phyloP scores from a whole-genome alignment of 441 rosid genomes.

The Populus tomentosa region DNA sequence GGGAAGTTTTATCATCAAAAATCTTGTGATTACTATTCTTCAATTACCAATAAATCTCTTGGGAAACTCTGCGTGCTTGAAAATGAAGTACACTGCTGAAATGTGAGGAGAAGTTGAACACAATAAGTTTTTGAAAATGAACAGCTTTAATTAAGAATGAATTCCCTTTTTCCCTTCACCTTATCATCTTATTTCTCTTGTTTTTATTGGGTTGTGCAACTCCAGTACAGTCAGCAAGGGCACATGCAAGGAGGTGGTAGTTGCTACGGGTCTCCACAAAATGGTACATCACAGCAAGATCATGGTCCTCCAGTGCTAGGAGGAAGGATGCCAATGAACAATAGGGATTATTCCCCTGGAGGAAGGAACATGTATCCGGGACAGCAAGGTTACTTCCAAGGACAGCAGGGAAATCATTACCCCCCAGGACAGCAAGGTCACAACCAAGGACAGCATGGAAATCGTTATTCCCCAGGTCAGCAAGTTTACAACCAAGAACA shows the following conservation, averaged over 20 bases:
- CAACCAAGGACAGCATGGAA: background rate
- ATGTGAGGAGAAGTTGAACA: background rate
- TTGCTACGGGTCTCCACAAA: no score
- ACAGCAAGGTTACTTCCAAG: conserved; percentile 6
- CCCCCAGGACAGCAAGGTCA: background rate
- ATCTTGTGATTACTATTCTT: background rate
- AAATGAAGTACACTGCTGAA: background rate
- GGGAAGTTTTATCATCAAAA: background rate
- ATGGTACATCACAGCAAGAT: conserved; percentile 5
- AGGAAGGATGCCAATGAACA: conserved; percentile 28
- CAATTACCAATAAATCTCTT: background rate
- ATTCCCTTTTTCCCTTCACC: no score
- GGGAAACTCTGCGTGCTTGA: background rate
- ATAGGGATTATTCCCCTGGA: conserved; percentile 22
- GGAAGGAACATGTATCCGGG: conserved; percentile 24
- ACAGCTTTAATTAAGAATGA: background rate
- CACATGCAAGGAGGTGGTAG: conserved; percentile 1
- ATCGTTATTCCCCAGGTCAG: background rate
- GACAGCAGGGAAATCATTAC: conserved; percentile 13
- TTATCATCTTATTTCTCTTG: no score
- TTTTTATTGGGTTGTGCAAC: background rate
- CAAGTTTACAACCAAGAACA: no score
- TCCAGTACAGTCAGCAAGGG: conserved; percentile 6
- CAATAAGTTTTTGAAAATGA: background rate
- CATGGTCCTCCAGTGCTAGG: conserved; percentile 33